Conservation (phyloP, 2,329 filamentous ascomycete genomes). For the Neocatenulostroma microsporum region DNA sequence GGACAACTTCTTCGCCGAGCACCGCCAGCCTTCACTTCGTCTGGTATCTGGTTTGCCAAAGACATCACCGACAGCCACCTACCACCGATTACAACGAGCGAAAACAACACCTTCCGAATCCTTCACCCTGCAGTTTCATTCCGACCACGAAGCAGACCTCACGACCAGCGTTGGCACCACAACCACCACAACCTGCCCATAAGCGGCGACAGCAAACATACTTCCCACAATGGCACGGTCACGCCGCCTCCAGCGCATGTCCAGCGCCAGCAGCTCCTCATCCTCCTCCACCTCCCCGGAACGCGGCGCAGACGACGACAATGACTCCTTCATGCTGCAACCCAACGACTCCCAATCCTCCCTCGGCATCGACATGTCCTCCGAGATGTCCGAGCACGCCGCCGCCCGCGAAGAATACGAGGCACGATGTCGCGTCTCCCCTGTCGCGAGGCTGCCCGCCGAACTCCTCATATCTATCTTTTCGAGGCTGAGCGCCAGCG, state of each 20-base stretch:
- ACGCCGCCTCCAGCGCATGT: constrained; percentile 22
- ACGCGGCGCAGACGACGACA: constrained; percentile 77
- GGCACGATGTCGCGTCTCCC: constrained; percentile 62
- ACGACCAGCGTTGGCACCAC: too few relatives aligned
- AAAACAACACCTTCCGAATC: too few relatives aligned
- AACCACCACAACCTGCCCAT: neutral
- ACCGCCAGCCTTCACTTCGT: too few relatives aligned
- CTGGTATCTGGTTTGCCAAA: too few relatives aligned
- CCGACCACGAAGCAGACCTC: too few relatives aligned
- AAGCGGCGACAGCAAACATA: neutral
- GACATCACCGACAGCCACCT: too few relatives aligned
- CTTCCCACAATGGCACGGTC: constrained; percentile 22
- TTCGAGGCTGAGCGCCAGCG: constrained; percentile 62
- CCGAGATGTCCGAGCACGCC: constrained; percentile 57
- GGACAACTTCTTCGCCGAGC: too few relatives aligned
- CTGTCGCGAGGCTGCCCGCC: constrained; percentile 77
- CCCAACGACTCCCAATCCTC: constrained; percentile 89
- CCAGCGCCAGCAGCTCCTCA: constrained; percentile 34
- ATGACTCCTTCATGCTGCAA: constrained; percentile 79
- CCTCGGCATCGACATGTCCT: constrained; percentile 60
- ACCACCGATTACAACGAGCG: too few relatives aligned
- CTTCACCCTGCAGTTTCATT: too few relatives aligned
- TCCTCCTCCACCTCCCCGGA: constrained; percentile 69
- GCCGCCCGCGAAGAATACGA: constrained; percentile 47
- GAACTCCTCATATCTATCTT: constrained; percentile 94